A percentile compares a stretch with the other conserved stretches of the same genome.
Conservation (phyloP, 805 yeast species). For the Isabelozyma rhagii region DNA sequence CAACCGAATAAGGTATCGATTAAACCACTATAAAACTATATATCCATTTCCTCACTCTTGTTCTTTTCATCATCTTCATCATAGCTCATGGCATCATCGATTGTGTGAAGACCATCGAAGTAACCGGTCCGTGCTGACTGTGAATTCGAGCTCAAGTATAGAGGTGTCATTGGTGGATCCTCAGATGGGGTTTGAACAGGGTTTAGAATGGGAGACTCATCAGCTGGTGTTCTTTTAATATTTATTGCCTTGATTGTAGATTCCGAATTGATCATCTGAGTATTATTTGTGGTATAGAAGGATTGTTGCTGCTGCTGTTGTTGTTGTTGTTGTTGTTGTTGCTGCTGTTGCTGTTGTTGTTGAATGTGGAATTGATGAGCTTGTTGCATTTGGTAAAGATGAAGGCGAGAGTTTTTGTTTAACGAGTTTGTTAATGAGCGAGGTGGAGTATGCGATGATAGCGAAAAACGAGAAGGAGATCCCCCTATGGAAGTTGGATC, state of each 20-base stretch:
- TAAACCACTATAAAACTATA: not conserved
- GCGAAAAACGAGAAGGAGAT: constrained; percentile 54
- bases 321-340: constrained; percentile 16
- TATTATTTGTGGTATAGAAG: not conserved
- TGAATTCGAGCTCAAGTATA: constrained; percentile 16
- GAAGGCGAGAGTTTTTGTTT: constrained; percentile 16
- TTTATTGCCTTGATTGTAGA: not conserved
- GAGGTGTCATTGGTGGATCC: constrained; percentile 44
- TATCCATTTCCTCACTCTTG: not conserved
- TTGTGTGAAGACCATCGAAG: not conserved
- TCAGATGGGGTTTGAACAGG: constrained; percentile 44
- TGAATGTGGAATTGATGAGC: constrained; percentile 11
- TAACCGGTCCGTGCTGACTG: not conserved
- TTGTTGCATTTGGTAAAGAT: constrained; percentile 10
- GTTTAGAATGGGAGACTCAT: constrained; percentile 27
- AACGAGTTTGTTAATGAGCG: constrained; percentile 21
- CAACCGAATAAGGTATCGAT: not conserved
- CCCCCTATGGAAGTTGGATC: constrained; percentile 52
- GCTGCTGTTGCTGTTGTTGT: constrained; percentile 6
- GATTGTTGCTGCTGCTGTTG: constrained; percentile 1
- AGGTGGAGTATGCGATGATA: constrained; percentile 55
- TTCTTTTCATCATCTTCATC: not conserved
- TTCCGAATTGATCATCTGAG: not conserved
- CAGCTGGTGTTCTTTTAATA: constrained; percentile 5
- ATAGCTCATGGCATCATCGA: not conserved